A percentile compares a stretch with the other conserved stretches of the same genome.
These are phyloP conservation scores for Plantago rigida DNA, from an alignment of 305 asterid species.

Conservation along the genomic window DNA sequence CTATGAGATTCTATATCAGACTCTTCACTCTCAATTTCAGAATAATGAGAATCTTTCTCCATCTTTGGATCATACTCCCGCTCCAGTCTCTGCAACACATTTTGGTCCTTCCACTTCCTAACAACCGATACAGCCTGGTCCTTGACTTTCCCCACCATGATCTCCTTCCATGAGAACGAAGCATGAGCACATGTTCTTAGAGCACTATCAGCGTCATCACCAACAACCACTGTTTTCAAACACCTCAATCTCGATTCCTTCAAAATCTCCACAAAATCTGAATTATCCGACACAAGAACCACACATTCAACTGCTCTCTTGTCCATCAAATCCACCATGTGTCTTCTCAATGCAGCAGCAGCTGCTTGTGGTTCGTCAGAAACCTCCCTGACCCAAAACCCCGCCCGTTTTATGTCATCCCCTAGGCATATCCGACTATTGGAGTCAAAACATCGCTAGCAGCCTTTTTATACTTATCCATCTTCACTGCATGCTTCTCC, in stretches of 20 bases:
- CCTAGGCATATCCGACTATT: constrained; percentile 58
- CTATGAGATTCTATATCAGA: constrained; percentile 35
- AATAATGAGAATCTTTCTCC: constrained; percentile 29
- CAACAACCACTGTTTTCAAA: constrained; percentile 71
- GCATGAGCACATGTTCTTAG: constrained; percentile 71
- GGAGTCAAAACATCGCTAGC: constrained; percentile 64
- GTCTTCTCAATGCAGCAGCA: constrained; percentile 54
- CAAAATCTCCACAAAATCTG: constrained; percentile 57
- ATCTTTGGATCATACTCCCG: constrained; percentile 61
- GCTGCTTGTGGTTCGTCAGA: constrained; percentile 71
- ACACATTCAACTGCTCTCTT: constrained; percentile 49
- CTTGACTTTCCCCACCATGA: constrained; percentile 71
- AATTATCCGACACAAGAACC: constrained; percentile 78
- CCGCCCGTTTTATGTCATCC: constrained; percentile 70
- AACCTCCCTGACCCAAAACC: constrained; percentile 66
- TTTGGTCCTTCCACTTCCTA: constrained; percentile 72
- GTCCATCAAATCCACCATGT: constrained; percentile 74
- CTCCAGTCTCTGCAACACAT: constrained; percentile 53
- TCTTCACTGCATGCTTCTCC: constrained; percentile 60
- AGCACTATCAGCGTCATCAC: constrained; percentile 49
- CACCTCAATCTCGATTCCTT: constrained; percentile 71
- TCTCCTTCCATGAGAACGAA: constrained; percentile 77
- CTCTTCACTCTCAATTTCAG: constrained; percentile 38
- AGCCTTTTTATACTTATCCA: constrained; percentile 74
- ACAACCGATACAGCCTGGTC: constrained; percentile 62